Evolutionary conservation across 345 rosid genomes (phyloP), one percentile per base, ranked within the genome.

Genomic region (Eucalyptus curtisii): DNA sequence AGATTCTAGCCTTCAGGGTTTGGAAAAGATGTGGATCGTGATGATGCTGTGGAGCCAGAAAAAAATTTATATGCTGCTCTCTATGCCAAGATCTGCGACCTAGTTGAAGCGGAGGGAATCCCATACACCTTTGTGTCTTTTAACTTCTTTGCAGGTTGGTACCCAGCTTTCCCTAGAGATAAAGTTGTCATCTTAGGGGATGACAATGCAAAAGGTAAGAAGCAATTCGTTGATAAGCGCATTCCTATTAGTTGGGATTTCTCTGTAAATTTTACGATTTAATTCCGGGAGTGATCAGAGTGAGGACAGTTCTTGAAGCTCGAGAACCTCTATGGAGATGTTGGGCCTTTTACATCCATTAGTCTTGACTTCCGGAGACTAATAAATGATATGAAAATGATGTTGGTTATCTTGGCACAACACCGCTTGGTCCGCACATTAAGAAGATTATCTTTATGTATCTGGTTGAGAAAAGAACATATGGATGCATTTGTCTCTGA

Each of bases 1-100:
- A 89, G 90, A 24, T 89, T 89, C 59, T 49, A 86, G 19, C 90
- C 90, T 37, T 89, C 87, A 27, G 87, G 48, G 87, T 89, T 89
- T 49, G 90, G 87, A 31, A 85, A 27, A 20, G 85, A 89, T 59
- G 88, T 64, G 64, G 87, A 89, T 42, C 90, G 66, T 10, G 47
- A 33, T 27, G 19, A 55, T 22, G 84, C 66, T 31, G 27, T 85
- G 24, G 68, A 86, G 87, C 87, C 90, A 42, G 87, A 66, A 7
- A 89, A 59, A 66, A 27, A 61, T 14, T 19, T 45, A 9, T 85
- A 85, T 8, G 85, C 47, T 5, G 66, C 33, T 25, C 27, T 59
- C 59, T 61, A 89, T 47, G 47, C 66, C 31, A 37, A 33, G 12
- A 86, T 86, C 50, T 52, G 88, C 37, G 22, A 61, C n/a, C 61